Percentiles rank a stretch among this genome's conserved stretches.
Conservation (phyloP, 495 filamentous ascomycete genomes). For the Evernia prunastri region DNA sequence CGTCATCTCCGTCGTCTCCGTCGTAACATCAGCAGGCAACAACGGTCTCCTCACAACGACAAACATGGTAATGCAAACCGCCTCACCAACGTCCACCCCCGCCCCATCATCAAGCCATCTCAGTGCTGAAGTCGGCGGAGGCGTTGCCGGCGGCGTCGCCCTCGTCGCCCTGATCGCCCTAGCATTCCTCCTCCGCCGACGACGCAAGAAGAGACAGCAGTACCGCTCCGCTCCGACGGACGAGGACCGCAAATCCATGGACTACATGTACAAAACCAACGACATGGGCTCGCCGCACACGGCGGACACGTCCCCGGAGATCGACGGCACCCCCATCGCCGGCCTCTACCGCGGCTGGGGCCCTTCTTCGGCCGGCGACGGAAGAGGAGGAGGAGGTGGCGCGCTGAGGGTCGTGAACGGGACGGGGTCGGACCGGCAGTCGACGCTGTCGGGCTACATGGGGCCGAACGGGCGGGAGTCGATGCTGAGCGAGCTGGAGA, state of each 20-base stretch:
- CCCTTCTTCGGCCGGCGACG: no score
- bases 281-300: neutral
- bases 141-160: neutral
- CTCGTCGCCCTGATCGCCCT: neutral
- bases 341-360: neutral
- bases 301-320: neutral
- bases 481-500: neutral
- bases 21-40: neutral
- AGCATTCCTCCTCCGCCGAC: neutral
- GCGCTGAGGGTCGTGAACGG: neutral
- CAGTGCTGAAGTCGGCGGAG: neutral
- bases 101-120: neutral
- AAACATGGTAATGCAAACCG: neutral
- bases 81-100: neutral
- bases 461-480: neutral
- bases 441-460: neutral
- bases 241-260: neutral
- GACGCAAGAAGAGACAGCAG: neutral
- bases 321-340: neutral
- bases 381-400: neutral
- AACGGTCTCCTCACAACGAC: neutral
- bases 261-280: conserved; percentile 1
- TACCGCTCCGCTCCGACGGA: neutral
- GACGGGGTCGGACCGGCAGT: neutral
- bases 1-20: neutral